Percentiles rank a stretch among this genome's conserved stretches.
Evolutionary conservation across 202 grass and related monocot genomes (phyloP).

Genomic region (Carex arenaria): DNA sequence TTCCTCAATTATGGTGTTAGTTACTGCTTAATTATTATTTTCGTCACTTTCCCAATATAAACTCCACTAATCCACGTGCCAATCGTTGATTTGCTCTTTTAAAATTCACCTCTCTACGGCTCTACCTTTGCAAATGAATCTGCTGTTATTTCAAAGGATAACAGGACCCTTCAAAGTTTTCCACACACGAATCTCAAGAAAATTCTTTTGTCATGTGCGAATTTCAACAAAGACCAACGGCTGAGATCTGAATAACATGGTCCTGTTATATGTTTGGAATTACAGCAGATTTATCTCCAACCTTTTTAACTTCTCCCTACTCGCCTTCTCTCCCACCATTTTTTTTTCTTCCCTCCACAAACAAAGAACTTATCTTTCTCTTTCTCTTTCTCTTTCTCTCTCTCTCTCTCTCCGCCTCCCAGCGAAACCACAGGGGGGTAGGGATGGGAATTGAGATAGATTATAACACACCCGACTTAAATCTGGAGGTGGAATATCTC

Average conservation of each 20-base stretch:
- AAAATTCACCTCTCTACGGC: neutral
- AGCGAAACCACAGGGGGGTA: neutral
- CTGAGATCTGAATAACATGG: no score
- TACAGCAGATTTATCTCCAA: no score
- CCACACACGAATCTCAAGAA: no score
- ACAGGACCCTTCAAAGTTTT: no score
- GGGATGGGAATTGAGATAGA: neutral
- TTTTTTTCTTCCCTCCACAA: constrained; percentile 8
- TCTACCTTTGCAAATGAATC: no score
- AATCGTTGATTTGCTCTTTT: constrained; percentile 4
- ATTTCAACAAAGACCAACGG: no score
- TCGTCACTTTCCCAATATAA: neutral
- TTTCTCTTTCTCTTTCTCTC: constrained; percentile 3
- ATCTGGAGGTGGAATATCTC: constrained; percentile 44
- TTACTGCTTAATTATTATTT: neutral
- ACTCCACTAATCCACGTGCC: neutral
- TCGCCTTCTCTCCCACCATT: neutral
- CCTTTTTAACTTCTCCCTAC: neutral
- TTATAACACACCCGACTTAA: constrained; percentile 11
- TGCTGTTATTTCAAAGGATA: no score
- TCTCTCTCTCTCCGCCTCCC: neutral
- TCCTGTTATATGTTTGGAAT: no score
- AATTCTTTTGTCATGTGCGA: no score
- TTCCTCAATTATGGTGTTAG: neutral
- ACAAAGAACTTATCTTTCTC: constrained; percentile 10